Conservation (phyloP, 1,284 basidiomycete species). For the Erythrobasidium hasegawianum region DNA sequence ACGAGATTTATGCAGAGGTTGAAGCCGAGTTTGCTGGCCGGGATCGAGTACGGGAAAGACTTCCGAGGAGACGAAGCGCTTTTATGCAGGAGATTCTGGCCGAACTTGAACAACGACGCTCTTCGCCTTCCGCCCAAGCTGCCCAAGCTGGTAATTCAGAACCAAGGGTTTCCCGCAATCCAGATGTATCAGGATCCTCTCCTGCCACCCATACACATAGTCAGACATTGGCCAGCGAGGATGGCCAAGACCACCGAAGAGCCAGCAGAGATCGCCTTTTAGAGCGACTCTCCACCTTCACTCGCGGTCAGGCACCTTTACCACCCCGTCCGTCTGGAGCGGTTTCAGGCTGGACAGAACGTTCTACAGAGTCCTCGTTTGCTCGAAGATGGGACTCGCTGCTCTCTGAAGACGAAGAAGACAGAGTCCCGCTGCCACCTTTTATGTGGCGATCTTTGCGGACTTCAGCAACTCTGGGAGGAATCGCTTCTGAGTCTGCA, state of each 20-base stretch:
- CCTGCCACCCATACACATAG: neutral
- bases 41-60: neutral
- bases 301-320: too few species aligned
- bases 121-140: neutral
- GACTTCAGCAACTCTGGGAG: constrained; percentile 4
- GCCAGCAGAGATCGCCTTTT: neutral
- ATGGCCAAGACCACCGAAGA: neutral
- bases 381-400: too few species aligned
- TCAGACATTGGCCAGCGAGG: neutral
- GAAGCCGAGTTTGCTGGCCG: constrained; percentile 30
- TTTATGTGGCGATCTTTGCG: constrained; percentile 17
- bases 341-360: neutral
- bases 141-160: neutral
- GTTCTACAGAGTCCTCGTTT: neutral
- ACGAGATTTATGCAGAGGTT: constrained; percentile 30
- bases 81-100: neutral
- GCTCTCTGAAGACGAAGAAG: neutral
- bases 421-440: constrained; percentile 4
- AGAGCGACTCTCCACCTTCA: neutral
- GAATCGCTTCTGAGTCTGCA: constrained; percentile 10
- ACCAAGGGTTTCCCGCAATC: neutral
- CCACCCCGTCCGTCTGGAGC: neutral
- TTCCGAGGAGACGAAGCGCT: neutral
- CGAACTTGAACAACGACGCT: neutral
- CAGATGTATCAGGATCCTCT: too few species aligned